Evolutionary conservation across 2,329 filamentous ascomycete species (phyloP), one percentile per base, ranked within the genome.

Genomic region (Fusarium agapanthi): DNA sequence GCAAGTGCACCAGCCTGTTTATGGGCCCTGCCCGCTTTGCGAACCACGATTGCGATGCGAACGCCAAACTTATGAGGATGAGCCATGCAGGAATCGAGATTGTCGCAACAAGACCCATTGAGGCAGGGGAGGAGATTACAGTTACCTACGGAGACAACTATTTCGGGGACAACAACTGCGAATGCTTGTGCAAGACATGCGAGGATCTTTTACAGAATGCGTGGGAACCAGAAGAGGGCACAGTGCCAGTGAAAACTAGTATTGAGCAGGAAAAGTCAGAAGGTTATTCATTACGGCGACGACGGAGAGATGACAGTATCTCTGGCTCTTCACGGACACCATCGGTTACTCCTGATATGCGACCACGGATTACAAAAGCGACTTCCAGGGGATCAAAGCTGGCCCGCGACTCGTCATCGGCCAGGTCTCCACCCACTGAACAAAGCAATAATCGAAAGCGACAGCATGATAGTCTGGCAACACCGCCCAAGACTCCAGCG

Each of bases 121-220:
- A 92, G 16, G 86, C 92, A 2, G 96, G 95, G 7, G 95, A 99
- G 68, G 96, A 99, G 81, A 97, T 99, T 67, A 99, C 96, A 0
- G 96, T 99, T 0, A 95, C 92, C 0, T 99, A 99, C 78, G 95
- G 95, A 30, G 95, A 97, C 24, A 95, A 94, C 79, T 99, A 99
- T 81, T 99, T 99, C 83, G 96, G 96, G 6, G 91, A 94, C 48
- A 90, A 95, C 80, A 99, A 99, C 75, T 95, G 95, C 81, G 96
- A 99, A 79, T 99, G 96, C 79, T 85, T 99, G 4, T 99, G 96
- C 81, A 88, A 88, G 75, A 96, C 93, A 0, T 99, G 96, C 80
- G 96, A 99, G 82, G 86, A 88, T 28, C 84, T 86, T 7, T 84
- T 89, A 64, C 87, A 88, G 59, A 98, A 98, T 79, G 96, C 96